phyloP scores from a whole-genome alignment of 2,329 filamentous ascomycete genomes.

The Nannizziopsis barbatae region DNA sequence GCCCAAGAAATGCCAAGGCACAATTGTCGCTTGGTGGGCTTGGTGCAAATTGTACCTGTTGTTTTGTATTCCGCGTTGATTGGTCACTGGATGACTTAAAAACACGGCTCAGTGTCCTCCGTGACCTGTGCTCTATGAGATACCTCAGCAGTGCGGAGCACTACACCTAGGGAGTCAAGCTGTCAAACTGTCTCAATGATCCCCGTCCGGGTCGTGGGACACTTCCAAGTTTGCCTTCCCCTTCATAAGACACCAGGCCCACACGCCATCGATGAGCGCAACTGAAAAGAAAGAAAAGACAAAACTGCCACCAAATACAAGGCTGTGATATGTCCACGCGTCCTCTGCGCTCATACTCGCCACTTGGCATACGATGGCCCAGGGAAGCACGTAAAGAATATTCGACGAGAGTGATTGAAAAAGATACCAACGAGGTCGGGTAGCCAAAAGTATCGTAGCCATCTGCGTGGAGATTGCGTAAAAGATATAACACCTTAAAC shows the following conservation, averaged over 20 bases:
- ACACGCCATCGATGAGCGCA: conserved; percentile 40
- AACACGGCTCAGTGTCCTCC: too few relatives aligned
- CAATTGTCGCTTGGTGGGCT: too few relatives aligned
- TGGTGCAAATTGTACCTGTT: too few relatives aligned
- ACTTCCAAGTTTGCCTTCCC: conserved; percentile 30
- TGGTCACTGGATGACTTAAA: too few relatives aligned
- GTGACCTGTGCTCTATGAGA: too few relatives aligned
- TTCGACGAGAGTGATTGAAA: conserved; percentile 57
- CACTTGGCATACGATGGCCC: conserved; percentile 51
- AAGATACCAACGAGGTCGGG: conserved; percentile 55
- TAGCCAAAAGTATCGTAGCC: conserved; percentile 53
- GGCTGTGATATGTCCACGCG: conserved; percentile 56
- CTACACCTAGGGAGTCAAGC: too few relatives aligned
- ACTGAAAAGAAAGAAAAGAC: conserved; percentile 55
- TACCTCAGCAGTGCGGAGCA: too few relatives aligned
- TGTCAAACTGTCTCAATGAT: too few relatives aligned
- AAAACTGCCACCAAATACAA: conserved; percentile 57
- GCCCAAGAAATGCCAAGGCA: too few relatives aligned
- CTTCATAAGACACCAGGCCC: conserved; percentile 41
- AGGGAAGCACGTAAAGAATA: conserved; percentile 56
- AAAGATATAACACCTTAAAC: conserved; percentile 52
- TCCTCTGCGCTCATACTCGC: conserved; percentile 38
- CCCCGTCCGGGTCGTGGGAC: conserved; percentile 1
- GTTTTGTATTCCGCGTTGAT: too few relatives aligned
- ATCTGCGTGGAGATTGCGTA: conserved; percentile 57